Base-by-base conservation (phyloP, 306 rosid species). In the Geum urbanum region DNA sequence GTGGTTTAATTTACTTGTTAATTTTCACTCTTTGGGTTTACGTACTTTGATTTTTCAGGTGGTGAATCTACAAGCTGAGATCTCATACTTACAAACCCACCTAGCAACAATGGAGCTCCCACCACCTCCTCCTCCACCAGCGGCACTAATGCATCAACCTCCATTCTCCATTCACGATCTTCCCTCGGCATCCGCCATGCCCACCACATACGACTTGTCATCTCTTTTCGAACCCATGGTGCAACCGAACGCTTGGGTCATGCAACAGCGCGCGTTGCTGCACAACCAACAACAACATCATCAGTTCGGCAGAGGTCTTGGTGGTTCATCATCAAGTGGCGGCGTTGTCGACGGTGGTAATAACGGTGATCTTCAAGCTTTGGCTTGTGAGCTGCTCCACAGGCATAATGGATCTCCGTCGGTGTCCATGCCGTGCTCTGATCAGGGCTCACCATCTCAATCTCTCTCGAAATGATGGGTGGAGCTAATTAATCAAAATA, bases 11-110 rank as follows among this genome's bases (percentile, higher is more conserved):
- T 56, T 24, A 11, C 40, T 56, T n/a, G 4, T 46, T 32, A 32
- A 32, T 61, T 7, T 8, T 50, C 24, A 2, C 37, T 9, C 16
- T 55, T 10, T 19, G 13, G 7, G 46, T 47, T 71, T 57, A 37
- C 41, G 37, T 52, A 24, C 37, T 54, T 20, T 9, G 37, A 12
- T 55, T 24, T 3, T 65, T 47, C 69, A 90, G 97, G 91, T 92
- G 70, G 87, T 86, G 74, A 90, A 61, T 80, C 83, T 92, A 61
- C 98, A 92, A 85, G 89, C 96, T 22, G 97, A 92, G 69, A 89
- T 92, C 27, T 85, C 98, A 1, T 90, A 85, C 78, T 73, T 92
- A 63, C 97, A 92, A 85, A 86, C 86, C 14, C 97, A 92, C 70
- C 82, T 90, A 63, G 86, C 96, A 16, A 75, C 97, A 41, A 68